A percentile compares a stretch with the other conserved stretches of the same genome.
Evolutionary conservation across 352 stramenopile species (phyloP).

Genomic region (Thalassiosira hispida): DNA sequence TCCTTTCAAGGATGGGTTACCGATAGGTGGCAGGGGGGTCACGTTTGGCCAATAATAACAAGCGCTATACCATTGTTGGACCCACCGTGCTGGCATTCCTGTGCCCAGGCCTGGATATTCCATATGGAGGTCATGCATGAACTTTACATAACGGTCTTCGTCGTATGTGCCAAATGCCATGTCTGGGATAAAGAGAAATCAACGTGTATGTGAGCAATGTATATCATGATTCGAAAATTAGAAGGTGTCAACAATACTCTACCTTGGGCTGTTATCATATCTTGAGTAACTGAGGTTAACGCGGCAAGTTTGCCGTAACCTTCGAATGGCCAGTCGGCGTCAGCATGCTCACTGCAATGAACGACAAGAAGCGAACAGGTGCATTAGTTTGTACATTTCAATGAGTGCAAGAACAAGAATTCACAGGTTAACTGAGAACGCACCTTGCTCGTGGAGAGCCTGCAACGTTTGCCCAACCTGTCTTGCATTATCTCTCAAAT

Average conservation of each 20-base stretch:
- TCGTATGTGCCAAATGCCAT: conserved; percentile 2
- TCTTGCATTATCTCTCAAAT: conserved; percentile 26
- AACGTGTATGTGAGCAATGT: too few relatives aligned
- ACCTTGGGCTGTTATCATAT: not conserved
- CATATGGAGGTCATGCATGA: not conserved
- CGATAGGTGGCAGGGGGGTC: conserved; percentile 16
- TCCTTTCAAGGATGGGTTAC: conserved; percentile 11
- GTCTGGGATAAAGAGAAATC: not conserved
- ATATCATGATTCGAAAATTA: too few relatives aligned
- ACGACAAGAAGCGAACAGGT: too few relatives aligned
- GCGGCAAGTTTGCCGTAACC: not conserved
- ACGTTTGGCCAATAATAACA: conserved; percentile 22
- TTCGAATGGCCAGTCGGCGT: conserved; percentile 7
- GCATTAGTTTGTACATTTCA: too few relatives aligned
- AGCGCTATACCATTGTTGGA: conserved; percentile 11
- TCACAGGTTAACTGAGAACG: not conserved
- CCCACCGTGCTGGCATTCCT: not conserved
- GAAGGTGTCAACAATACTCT: too few relatives aligned
- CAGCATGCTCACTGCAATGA: too few relatives aligned
- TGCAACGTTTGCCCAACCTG: conserved; percentile 40
- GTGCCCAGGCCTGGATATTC: conserved; percentile 21
- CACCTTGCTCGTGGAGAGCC: conserved; percentile 47
- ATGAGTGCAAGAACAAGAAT: too few relatives aligned
- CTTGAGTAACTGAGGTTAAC: not conserved
- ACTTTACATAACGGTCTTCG: conserved; percentile 11